Evolutionary conservation across 2,329 filamentous ascomycete species (phyloP), one percentile per base, ranked within the genome.

Genomic region (Penicillium olsonii): DNA sequence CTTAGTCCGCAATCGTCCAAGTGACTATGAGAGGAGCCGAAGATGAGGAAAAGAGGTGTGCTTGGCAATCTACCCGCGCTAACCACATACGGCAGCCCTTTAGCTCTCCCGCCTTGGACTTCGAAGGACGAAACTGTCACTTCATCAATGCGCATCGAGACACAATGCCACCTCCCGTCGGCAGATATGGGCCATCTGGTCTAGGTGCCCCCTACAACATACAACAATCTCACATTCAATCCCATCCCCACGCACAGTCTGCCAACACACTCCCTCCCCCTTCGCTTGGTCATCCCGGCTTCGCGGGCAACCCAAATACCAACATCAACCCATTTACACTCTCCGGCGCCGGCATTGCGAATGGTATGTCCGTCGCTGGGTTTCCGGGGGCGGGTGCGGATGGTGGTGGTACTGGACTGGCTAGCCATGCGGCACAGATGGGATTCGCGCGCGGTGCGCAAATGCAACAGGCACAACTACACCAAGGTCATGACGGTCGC

Each of bases 391-490:
- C 78, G 59, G 79, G 72, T 48, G 61, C 75, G 9, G 85, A 84
- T 55, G 74, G 76, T 46, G 78, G 78, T 19, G 76, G 77, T 50
- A 87, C 88, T 17, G 90, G 90, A 1, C 82, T 96, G 43, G 90
- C 86, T 26, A 92, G 90, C 69, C 90, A 95, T 70, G 90, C 89
- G 55, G 90, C 90, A 52, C 85, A 92, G 65, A 88, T 94, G 81
- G 87, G 90, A 6, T 96, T 96, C 68, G 83, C 87, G 50, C 86
- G 92, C 66, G 87, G 85, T 69, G 87, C 76, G 69, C 78, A 70
- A 64, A 82, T 86, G 67, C 82, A 86, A 59, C 80, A 82, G 50
- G 80, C 84, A 54, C 74, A 77, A 56, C 61, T 72, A 59, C 71
- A 74, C 49, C 73, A 75, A 47, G 68, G 67, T 35, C 75, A 83